These are phyloP conservation scores for Dalbergia cultrata DNA, from an alignment of 306 rosid species.

Conservation along the genomic window DNA sequence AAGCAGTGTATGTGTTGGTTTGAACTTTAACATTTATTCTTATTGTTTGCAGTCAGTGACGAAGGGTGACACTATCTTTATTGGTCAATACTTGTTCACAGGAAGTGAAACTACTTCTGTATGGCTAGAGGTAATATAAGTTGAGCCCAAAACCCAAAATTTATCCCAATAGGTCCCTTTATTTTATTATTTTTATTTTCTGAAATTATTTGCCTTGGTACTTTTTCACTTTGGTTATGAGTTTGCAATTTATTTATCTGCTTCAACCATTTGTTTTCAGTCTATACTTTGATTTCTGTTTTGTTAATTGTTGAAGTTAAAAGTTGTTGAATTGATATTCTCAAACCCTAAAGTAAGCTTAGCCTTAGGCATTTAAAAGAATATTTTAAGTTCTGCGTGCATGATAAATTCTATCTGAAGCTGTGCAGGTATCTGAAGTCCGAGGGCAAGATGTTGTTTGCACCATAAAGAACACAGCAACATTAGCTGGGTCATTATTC, in stretches of 20 bases:
- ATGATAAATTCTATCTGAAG: conserved; percentile 45
- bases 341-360: conserved; percentile 20
- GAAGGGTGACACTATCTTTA: conserved; percentile 94
- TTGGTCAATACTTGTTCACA: conserved; percentile 96
- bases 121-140: conserved; percentile 88
- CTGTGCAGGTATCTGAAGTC: conserved; percentile 84
- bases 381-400: conserved; percentile 21
- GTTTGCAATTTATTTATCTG: background rate
- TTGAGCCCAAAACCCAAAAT: conserved; percentile 20
- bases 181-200: conserved; percentile 12
- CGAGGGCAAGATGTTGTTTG: conserved; percentile 86
- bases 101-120: conserved; percentile 99
- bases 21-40: conserved; percentile 38
- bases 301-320: background rate
- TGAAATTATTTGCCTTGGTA: conserved; percentile 35
- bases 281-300: background rate
- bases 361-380: conserved; percentile 22
- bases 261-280: background rate
- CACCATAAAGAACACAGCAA: conserved; percentile 83
- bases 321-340: conserved; percentile 35
- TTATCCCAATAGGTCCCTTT: conserved; percentile 5
- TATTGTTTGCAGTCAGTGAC: conserved; percentile 73
- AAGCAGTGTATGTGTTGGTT: conserved; percentile 1
- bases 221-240: conserved; percentile 29
- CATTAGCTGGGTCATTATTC: conserved; percentile 89